Conservation (phyloP, 345 rosid species). For the Combretum micranthum region DNA sequence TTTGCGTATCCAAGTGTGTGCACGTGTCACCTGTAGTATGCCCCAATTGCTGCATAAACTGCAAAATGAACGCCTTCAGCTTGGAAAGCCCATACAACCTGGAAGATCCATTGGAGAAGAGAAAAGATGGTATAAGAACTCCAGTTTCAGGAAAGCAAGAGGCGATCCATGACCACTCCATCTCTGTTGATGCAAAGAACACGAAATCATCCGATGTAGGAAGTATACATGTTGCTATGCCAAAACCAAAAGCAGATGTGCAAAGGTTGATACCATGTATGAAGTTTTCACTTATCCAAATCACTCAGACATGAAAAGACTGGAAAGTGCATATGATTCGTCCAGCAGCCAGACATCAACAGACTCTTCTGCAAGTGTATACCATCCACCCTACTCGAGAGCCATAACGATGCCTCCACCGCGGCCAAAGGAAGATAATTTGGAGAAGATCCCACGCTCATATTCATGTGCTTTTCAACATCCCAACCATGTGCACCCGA, state of each 20-base stretch:
- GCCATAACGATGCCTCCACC: slow-evolving; percentile 55
- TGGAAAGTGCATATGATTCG: slow-evolving; percentile 6
- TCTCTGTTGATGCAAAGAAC: neutral
- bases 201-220: neutral
- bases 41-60: slow-evolving; percentile 1
- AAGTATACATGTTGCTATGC: neutral
- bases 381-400: slow-evolving; percentile 26
- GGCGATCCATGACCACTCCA: no score
- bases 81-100: slow-evolving; percentile 21
- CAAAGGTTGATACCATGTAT: slow-evolving; percentile 11
- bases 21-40: neutral
- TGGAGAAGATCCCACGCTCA: slow-evolving; percentile 18
- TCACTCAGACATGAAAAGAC: neutral
- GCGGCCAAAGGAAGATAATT: slow-evolving; percentile 16
- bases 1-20: neutral
- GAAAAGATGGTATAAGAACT: no score
- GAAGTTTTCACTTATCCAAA: slow-evolving; percentile 12
- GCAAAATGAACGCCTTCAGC: slow-evolving; percentile 16
- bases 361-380: neutral
- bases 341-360: slow-evolving; percentile 2
- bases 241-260: slow-evolving; percentile 19
- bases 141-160: no score
- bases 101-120: neutral
- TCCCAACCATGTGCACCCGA: slow-evolving; percentile 76
- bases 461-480: slow-evolving; percentile 32